phyloP scores from a whole-genome alignment of 192 early-diverging fungal species.

The Podila horticola region DNA sequence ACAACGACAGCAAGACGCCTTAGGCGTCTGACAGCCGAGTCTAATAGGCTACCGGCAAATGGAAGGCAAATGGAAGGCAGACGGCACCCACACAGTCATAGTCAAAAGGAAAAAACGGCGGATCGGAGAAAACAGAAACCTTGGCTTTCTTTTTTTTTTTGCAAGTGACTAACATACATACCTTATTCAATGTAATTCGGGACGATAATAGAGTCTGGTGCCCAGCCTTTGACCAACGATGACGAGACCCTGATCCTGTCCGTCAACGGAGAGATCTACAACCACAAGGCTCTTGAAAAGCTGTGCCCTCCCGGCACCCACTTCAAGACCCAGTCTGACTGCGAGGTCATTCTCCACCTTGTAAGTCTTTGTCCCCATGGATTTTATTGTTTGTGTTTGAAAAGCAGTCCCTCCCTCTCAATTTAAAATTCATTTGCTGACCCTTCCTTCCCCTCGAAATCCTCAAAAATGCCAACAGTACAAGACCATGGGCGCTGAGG shows the following conservation, averaged over 20 bases:
- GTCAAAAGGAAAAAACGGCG: too few relatives aligned
- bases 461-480: constrained; percentile 64
- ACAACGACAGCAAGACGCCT: too few relatives aligned
- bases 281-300: constrained; percentile 88
- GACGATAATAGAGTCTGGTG: constrained; percentile 78
- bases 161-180: neutral
- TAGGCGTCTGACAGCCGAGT: too few relatives aligned
- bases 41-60: too few relatives aligned
- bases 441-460: neutral
- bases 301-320: constrained; percentile 72
- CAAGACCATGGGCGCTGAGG: constrained; percentile 83
- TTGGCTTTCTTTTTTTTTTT: too few relatives aligned
- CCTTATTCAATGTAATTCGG: neutral
- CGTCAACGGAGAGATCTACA: constrained; percentile 99
- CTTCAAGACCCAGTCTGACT: constrained; percentile 98
- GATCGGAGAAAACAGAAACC: too few relatives aligned
- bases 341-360: constrained; percentile 95
- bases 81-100: too few relatives aligned
- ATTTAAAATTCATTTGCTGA: neutral
- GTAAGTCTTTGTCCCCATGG: constrained; percentile 53
- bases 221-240: constrained; percentile 94
- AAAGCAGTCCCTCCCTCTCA: neutral
- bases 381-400: neutral
- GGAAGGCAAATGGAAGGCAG: too few relatives aligned
- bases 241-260: constrained; percentile 89